Conservation (phyloP, 805 yeast species). For the Yamadazyma olivae region DNA sequence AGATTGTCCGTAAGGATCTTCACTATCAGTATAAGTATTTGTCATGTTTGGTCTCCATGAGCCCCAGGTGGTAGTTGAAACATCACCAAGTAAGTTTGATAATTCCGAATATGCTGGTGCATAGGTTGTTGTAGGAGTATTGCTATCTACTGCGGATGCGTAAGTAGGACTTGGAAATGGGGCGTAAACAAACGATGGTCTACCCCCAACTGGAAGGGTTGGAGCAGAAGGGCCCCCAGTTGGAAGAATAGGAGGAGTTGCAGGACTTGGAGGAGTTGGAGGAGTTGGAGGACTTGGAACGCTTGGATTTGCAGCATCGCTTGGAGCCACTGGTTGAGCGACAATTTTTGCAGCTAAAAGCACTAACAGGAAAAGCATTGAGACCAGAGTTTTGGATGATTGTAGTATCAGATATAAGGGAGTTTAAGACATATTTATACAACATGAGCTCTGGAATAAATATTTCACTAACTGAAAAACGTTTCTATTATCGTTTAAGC, state of each 20-base stretch:
- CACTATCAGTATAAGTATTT: conserved; percentile 13
- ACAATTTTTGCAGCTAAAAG: neutral
- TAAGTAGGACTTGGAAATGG: conserved; percentile 5
- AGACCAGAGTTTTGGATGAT: too few relatives aligned
- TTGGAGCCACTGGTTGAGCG: neutral
- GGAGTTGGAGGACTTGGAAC: neutral
- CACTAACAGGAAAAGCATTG: neutral
- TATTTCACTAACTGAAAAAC: too few relatives aligned
- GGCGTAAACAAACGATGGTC: conserved; percentile 1
- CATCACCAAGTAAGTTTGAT: conserved; percentile 4
- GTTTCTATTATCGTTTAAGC: too few relatives aligned
- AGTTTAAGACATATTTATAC: too few relatives aligned
- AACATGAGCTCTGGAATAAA: too few relatives aligned
- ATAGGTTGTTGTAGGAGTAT: conserved; percentile 2
- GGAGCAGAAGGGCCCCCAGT: too few relatives aligned
- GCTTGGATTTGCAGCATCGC: neutral
- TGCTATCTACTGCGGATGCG: conserved; percentile 1
- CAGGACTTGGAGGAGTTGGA: neutral
- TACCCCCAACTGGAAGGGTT: conserved; percentile 3
- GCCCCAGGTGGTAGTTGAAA: conserved; percentile 18
- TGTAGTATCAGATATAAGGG: too few relatives aligned
- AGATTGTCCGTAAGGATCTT: conserved; percentile 19
- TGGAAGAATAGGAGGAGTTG: neutral
- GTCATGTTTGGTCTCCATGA: conserved; percentile 14
- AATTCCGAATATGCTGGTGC: conserved; percentile 7